phyloP scores from a whole-genome alignment of 495 filamentous ascomycete genomes.

The Penicillium robsamsonii region DNA sequence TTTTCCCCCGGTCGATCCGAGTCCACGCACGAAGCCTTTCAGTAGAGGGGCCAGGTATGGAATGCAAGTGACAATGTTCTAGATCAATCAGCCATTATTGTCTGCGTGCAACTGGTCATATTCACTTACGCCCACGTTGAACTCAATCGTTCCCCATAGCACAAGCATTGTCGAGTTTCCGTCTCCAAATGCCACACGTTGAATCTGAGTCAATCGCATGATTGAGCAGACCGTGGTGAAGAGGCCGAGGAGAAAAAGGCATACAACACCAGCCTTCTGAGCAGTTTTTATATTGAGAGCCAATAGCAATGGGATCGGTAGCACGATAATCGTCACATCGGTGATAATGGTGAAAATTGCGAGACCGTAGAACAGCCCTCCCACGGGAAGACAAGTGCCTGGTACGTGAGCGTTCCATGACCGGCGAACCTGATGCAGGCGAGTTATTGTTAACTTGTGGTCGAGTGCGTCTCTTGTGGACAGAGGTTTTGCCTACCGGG shows the following conservation, averaged over 20 bases:
- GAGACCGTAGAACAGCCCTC: conserved; percentile 52
- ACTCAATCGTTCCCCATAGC: conserved; percentile 57
- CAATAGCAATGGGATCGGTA: conserved; percentile 54
- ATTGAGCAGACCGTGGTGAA: conserved; percentile 59
- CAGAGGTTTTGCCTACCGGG: conserved; percentile 35
- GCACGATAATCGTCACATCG: conserved; percentile 51
- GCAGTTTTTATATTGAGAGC: conserved; percentile 47
- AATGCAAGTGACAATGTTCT: conserved; percentile 49
- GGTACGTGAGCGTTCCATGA: conserved; percentile 43
- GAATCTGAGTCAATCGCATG: conserved; percentile 54
- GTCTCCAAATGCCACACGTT: conserved; percentile 47
- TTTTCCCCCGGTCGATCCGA: conserved; percentile 25
- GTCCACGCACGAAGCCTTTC: conserved; percentile 34
- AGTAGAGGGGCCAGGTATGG: conserved; percentile 49
- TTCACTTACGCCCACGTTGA: conserved; percentile 51
- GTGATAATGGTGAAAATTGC: conserved; percentile 53
- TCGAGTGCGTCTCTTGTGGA: neutral
- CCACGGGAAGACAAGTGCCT: conserved; percentile 51
- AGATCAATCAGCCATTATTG: neutral
- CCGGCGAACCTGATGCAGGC: conserved; percentile 36
- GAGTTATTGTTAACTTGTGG: neutral
- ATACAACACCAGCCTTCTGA: conserved; percentile 53
- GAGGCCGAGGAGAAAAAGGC: conserved; percentile 56
- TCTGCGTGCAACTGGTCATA: neutral
- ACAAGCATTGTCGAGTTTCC: conserved; percentile 59